Evolutionary conservation across 768 basidiomycete species (phyloP).

Genomic region (Russula lepida): DNA sequence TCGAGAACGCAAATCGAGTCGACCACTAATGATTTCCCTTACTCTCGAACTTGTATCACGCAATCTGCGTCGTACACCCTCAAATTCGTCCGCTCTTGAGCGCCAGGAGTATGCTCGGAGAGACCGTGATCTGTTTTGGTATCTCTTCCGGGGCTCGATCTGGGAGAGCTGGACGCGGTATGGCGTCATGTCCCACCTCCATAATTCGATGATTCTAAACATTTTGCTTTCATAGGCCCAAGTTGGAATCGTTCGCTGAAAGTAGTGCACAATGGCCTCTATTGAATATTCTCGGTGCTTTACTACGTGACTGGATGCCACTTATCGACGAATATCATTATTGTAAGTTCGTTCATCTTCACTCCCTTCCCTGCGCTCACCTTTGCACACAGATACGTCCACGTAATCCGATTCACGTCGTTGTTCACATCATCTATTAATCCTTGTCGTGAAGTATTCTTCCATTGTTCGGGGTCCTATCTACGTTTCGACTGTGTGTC

Average conservation of each 20-base stretch:
- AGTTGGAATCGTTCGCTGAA: constrained; percentile 56
- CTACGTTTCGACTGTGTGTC: neutral
- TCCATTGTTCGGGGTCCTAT: neutral
- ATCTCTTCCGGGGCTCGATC: constrained; percentile 76
- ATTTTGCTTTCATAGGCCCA: constrained; percentile 43
- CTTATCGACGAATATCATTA: constrained; percentile 87
- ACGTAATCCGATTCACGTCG: constrained; percentile 4
- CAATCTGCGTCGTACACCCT: constrained; percentile 58
- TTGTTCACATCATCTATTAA: neutral
- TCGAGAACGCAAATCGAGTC: constrained; percentile 36
- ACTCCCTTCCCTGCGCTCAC: neutral
- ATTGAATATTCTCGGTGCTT: constrained; percentile 56
- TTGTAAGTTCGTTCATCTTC: constrained; percentile 44
- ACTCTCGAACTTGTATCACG: constrained; percentile 67
- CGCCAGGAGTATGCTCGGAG: constrained; percentile 72
- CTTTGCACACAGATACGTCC: constrained; percentile 14
- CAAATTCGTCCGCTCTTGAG: constrained; percentile 55
- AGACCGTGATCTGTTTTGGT: constrained; percentile 78
- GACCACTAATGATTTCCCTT: constrained; percentile 57
- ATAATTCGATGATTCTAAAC: constrained; percentile 1
- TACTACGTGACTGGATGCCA: constrained; percentile 81
- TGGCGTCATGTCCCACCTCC: constrained; percentile 4
- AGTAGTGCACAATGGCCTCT: constrained; percentile 49
- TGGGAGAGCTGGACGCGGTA: constrained; percentile 77
- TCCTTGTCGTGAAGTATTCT: constrained; percentile 3